Base-by-base conservation (phyloP, 2,329 filamentous ascomycete species). In the Thielaviopsis punctulata region DNA sequence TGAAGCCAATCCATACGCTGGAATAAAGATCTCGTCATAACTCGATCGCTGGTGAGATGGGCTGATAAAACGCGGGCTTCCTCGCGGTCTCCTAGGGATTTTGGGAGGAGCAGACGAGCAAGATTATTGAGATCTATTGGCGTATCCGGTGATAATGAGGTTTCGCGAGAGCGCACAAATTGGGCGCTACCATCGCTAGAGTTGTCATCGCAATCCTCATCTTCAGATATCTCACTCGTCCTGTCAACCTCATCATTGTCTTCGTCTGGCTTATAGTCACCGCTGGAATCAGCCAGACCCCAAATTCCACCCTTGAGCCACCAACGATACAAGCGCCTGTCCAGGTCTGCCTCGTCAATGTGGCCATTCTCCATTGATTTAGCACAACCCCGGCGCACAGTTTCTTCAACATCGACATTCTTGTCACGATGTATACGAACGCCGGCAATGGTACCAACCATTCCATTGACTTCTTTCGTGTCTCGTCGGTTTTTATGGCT, bases 251-350 rank as follows among this genome's bases (percentile, higher is more conserved):
- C 73, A 10, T 54, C 52, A 4, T 68, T 62, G 10, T n/a, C n/a
- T n/a, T 70, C 64, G 7, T 65, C 61, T 1, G 81, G 81, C 27
- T 71, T 64, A 63, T 89, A 96, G 56, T 90, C 84, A 24, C 84
- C 85, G 60, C 86, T 95, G 4, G 73, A 72, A 62, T 96, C 90
- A 27, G 81, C 72, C 15, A 82, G 80, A 1, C 90, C 89, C 80
- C 87, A 95, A 69, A 85, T 85, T 7, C 86, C 87, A 19, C 86
- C 87, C 51, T 73, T 71, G 50, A 84, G 79, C 84, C 87, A 96
- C 77, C 89, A 92, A 25, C 72, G 71, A 63, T 95, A 96, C 1
- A 95, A 68, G 54, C 79, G 81, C 2, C 75, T 73, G 57, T 90
- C 83, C 2, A 95, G 69, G 39, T 77, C 76, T 24, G 76, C 74